These are phyloP conservation scores for Kazachstania sp. DNA, from an alignment of 1,139 yeast species.

Conservation along the genomic window DNA sequence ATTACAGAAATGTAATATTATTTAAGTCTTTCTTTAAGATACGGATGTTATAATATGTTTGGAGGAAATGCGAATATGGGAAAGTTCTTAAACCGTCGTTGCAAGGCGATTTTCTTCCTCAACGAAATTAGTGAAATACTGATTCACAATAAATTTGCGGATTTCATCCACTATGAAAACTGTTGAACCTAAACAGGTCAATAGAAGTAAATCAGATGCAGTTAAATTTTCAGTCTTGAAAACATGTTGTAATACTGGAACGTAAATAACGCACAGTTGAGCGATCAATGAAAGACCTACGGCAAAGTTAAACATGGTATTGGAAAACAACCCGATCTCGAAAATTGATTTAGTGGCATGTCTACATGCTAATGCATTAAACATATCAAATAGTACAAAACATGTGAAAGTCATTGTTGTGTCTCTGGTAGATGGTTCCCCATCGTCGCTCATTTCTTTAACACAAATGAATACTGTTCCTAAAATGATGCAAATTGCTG, in stretches of 20 bases:
- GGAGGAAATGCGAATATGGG: background rate
- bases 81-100: background rate
- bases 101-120: constrained; percentile 6
- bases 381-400: constrained; percentile 90
- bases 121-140: background rate
- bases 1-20: background rate
- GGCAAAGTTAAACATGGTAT: constrained; percentile 86
- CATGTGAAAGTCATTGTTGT: constrained; percentile 99
- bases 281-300: constrained; percentile 84
- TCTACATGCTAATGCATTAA: constrained; percentile 88
- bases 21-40: background rate
- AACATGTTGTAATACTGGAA: constrained; percentile 82
- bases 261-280: constrained; percentile 83
- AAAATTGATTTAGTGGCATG: constrained; percentile 75
- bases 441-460: constrained; percentile 71
- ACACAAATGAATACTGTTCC: constrained; percentile 84
- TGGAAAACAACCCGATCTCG: constrained; percentile 62
- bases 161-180: constrained; percentile 82
- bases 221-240: constrained; percentile 90
- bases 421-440: constrained; percentile 76
- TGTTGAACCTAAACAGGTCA: constrained; percentile 58
- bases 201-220: constrained; percentile 57
- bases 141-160: constrained; percentile 43
- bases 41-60: too few relatives aligned
- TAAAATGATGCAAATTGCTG: constrained; percentile 60